phyloP scores from a whole-genome alignment of 768 basidiomycete species.

The Mycena amicta region DNA sequence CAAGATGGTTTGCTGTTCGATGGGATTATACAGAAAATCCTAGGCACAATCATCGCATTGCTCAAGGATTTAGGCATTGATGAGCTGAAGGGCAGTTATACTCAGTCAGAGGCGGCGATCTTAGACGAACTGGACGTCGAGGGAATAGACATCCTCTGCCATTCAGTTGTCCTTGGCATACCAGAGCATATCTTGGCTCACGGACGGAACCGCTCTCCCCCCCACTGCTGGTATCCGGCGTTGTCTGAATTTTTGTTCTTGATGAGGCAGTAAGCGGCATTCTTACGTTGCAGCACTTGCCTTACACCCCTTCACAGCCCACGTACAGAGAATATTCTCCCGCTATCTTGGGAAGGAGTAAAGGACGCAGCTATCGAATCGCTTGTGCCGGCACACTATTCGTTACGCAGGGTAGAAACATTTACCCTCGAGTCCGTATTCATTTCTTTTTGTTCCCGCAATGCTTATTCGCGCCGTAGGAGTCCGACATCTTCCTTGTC shows the following conservation, averaged over 20 bases:
- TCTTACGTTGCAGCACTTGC: neutral
- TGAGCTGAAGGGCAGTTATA: neutral
- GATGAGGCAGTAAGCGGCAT: neutral
- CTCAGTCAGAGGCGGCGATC: neutral
- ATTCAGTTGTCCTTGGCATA: neutral
- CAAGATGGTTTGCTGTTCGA: neutral
- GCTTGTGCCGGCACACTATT: neutral
- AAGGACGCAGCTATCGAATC: neutral
- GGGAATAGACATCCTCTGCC: neutral
- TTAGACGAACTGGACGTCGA: neutral
- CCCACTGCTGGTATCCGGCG: neutral
- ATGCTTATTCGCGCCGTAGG: neutral
- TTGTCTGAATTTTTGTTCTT: neutral
- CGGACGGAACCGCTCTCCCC: neutral
- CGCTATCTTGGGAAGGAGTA: neutral
- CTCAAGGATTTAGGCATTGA: neutral
- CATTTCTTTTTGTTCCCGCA: no score
- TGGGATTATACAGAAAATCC: neutral
- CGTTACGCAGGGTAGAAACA: neutral
- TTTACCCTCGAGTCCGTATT: neutral
- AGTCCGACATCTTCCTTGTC: neutral
- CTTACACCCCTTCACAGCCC: neutral
- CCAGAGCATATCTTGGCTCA: neutral
- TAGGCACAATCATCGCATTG: neutral
- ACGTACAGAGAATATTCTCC: neutral